Evolutionary conservation across 1,284 basidiomycete species (phyloP).

Genomic region (Trametes polyzona): DNA sequence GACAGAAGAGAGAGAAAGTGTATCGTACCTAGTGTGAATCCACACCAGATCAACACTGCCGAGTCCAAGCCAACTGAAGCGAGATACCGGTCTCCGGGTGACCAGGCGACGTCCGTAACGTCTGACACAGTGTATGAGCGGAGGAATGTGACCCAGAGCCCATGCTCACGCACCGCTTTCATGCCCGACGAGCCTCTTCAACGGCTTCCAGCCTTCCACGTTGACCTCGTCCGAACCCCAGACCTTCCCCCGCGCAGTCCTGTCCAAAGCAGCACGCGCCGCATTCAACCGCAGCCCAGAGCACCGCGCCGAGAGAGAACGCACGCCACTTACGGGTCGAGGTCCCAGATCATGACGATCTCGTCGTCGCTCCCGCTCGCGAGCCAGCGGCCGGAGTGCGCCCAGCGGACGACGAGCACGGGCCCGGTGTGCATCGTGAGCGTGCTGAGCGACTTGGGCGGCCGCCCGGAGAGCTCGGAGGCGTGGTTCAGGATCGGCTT

Average conservation of each 20-base stretch:
- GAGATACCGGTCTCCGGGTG: conserved; percentile 87
- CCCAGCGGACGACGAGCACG: conserved; percentile 95
- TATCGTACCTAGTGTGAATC: conserved; percentile 70
- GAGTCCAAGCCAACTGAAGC: conserved; percentile 96
- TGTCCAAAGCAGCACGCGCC: conserved; percentile 38
- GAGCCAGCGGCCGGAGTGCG: conserved; percentile 90
- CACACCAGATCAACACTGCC: conserved; percentile 92
- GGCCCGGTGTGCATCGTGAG: conserved; percentile 94
- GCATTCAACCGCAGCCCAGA: neutral
- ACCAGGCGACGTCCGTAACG: conserved; percentile 96
- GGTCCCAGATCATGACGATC: conserved; percentile 96
- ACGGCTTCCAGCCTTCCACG: conserved; percentile 96
- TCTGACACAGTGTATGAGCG: conserved; percentile 51
- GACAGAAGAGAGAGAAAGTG: neutral
- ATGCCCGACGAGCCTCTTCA: conserved; percentile 91
- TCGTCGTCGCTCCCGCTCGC: conserved; percentile 97
- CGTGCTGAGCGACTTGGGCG: conserved; percentile 89
- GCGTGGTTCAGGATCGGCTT: conserved; percentile 84
- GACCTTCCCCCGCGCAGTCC: conserved; percentile 80
- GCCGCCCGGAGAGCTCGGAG: conserved; percentile 74
- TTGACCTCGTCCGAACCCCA: conserved; percentile 95
- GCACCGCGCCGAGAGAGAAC: neutral
- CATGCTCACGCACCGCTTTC: conserved; percentile 70
- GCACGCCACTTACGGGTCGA: conserved; percentile 79
- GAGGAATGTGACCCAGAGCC: neutral